Conservation (phyloP, 768 basidiomycete genomes). For the Hericium alpestre region DNA sequence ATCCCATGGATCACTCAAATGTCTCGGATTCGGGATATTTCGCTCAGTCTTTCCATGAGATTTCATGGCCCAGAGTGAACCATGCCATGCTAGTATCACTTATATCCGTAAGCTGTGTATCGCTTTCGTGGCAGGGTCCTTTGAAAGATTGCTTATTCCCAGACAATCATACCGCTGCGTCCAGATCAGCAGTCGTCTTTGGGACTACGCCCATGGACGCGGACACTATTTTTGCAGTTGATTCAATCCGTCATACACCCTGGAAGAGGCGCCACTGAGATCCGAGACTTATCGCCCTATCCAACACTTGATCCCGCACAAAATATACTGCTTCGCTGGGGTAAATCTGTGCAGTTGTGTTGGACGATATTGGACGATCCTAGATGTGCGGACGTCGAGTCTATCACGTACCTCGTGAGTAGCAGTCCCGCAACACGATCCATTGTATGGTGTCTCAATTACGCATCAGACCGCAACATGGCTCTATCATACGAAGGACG, state of each 20-base stretch:
- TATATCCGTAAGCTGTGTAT: neutral
- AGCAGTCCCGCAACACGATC: neutral
- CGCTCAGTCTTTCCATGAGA: neutral
- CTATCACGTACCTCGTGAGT: slow-evolving; percentile 39
- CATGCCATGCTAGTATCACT: neutral
- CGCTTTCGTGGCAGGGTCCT: neutral
- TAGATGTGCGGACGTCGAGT: slow-evolving; percentile 37
- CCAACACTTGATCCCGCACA: slow-evolving; percentile 31
- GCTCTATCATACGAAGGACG: slow-evolving; percentile 30
- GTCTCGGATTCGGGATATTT: neutral
- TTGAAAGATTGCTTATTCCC: neutral
- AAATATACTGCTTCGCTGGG: slow-evolving; percentile 48
- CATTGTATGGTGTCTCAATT: neutral
- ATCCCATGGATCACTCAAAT: neutral
- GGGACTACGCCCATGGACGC: neutral
- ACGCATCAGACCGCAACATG: slow-evolving; percentile 39
- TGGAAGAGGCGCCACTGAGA: slow-evolving; percentile 9
- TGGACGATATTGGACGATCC: slow-evolving; percentile 57
- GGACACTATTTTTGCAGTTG: neutral
- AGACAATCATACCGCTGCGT: neutral
- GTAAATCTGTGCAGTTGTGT: slow-evolving; percentile 45
- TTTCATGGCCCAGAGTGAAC: neutral
- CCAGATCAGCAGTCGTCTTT: neutral
- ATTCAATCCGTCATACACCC: slow-evolving; percentile 5
- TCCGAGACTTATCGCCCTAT: neutral